Evolutionary conservation across 345 rosid species (phyloP).

Genomic region (Syzygium aqueum): DNA sequence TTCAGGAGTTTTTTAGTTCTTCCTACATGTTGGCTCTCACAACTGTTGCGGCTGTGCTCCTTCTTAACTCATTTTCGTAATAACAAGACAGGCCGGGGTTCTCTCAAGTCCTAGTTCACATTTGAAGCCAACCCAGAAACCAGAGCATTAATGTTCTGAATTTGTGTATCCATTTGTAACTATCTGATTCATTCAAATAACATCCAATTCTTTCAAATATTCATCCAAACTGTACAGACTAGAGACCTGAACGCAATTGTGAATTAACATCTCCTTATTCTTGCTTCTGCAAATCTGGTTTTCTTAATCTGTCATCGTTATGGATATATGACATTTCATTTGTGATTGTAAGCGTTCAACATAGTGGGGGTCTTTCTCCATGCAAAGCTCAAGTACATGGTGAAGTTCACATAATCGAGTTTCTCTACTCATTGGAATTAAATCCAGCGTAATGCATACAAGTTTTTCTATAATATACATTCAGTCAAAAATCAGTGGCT

Average conservation of each 20-base stretch:
- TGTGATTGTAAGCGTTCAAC: not conserved
- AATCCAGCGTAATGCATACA: not conserved
- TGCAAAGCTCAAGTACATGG: not conserved
- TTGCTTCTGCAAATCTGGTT: not conserved
- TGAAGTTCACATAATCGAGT: not conserved
- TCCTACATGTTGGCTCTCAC: not conserved
- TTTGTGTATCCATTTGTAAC: not conserved
- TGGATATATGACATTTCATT: not conserved
- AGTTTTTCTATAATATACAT: not conserved
- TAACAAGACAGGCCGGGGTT: not conserved
- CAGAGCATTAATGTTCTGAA: not conserved
- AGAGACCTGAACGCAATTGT: not conserved
- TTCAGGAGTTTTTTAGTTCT: not conserved
- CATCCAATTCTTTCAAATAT: not conserved
- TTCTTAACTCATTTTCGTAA: not conserved
- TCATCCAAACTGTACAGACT: not conserved
- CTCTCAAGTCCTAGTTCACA: not conserved
- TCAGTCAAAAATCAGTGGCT: not conserved
- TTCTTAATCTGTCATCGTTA: not conserved
- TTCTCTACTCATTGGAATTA: not conserved
- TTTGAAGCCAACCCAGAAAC: not conserved
- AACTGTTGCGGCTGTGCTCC: not conserved
- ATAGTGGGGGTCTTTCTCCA: not conserved
- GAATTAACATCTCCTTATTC: not conserved
- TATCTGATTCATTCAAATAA: not conserved